Percentiles rank a stretch among this genome's conserved stretches.
phyloP scores from a whole-genome alignment of 768 basidiomycete species.

The Phlegmacium glaucopus region DNA sequence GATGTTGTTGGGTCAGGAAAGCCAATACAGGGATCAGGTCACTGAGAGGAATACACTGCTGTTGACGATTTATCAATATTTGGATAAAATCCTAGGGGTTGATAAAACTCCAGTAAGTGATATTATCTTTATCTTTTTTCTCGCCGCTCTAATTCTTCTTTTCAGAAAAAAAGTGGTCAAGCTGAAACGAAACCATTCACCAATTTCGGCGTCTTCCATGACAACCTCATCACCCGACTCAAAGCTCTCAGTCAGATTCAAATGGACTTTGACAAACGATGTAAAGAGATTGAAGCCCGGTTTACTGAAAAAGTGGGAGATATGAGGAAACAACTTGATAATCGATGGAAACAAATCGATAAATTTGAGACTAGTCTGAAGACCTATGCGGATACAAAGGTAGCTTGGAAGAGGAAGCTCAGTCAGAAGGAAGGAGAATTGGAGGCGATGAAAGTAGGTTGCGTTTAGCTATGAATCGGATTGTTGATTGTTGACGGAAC shows the following conservation, averaged over 20 bases:
- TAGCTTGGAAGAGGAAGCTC: slow-evolving; percentile 80
- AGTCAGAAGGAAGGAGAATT: slow-evolving; percentile 86
- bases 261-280: slow-evolving; percentile 79
- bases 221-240: slow-evolving; percentile 85
- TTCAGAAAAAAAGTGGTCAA: slow-evolving; percentile 69
- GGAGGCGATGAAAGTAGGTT: slow-evolving; percentile 74
- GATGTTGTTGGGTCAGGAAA: slow-evolving; percentile 64
- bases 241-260: slow-evolving; percentile 84
- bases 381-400: slow-evolving; percentile 75
- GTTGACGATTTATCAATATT: slow-evolving; percentile 90
- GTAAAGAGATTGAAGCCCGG: slow-evolving; percentile 72
- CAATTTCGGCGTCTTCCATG: slow-evolving; percentile 92
- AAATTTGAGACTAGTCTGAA: slow-evolving; percentile 87
- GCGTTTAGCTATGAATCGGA: background rate
- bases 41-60: slow-evolving; percentile 91
- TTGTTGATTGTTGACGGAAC: no score
- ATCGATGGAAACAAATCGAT: slow-evolving; percentile 89
- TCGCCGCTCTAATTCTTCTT: background rate
- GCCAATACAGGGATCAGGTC: slow-evolving; percentile 85
- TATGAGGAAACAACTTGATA: slow-evolving; percentile 84
- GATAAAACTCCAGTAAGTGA: slow-evolving; percentile 76
- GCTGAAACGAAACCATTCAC: slow-evolving; percentile 91
- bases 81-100: slow-evolving; percentile 90
- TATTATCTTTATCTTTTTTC: background rate
- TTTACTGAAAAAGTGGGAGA: slow-evolving; percentile 73